Evolutionary conservation across 371 early-diverging fungal genomes (phyloP).

Genomic region (Rhizopus delemar): DNA sequence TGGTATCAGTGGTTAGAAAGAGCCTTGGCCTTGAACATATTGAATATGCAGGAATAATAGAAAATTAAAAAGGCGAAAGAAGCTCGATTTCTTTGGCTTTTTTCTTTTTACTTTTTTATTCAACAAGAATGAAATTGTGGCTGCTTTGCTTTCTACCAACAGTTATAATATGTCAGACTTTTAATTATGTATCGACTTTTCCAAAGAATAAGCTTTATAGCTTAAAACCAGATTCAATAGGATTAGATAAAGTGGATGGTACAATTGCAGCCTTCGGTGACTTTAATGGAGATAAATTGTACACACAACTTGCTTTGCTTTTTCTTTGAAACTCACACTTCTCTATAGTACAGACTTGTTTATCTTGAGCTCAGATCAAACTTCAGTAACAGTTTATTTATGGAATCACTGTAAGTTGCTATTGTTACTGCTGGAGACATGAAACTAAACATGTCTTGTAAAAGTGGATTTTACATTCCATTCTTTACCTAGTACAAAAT

Average conservation of each 20-base stretch:
- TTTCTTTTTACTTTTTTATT: conserved; percentile 1
- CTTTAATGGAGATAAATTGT: conserved; percentile 83
- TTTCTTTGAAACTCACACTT: not conserved
- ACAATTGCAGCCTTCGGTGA: conserved; percentile 84
- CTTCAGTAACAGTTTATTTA: conserved; percentile 61
- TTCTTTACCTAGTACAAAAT: conserved; percentile 6
- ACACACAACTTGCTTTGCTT: conserved; percentile 2
- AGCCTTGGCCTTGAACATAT: no score
- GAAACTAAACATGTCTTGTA: no score
- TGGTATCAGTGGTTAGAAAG: no score
- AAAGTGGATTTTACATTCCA: conserved; percentile 23
- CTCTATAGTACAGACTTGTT: conserved; percentile 76
- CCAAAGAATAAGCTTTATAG: conserved; percentile 46
- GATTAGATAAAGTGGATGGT: conserved; percentile 67
- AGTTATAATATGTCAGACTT: conserved; percentile 25
- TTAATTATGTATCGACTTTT: conserved; percentile 46
- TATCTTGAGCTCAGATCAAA: conserved; percentile 65
- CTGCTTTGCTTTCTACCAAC: conserved; percentile 7
- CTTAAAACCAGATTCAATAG: conserved; percentile 39
- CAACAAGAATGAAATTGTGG: conserved; percentile 11
- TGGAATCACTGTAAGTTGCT: conserved; percentile 63
- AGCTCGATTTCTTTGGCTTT: not conserved
- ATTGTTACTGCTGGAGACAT: not conserved
- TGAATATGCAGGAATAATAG: no score
- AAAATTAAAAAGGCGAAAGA: no score